Percentiles rank a stretch among this genome's conserved stretches.
These are phyloP conservation scores for Choiromyces venosus DNA, from an alignment of 495 filamentous ascomycete genomes.

Conservation along the genomic window DNA sequence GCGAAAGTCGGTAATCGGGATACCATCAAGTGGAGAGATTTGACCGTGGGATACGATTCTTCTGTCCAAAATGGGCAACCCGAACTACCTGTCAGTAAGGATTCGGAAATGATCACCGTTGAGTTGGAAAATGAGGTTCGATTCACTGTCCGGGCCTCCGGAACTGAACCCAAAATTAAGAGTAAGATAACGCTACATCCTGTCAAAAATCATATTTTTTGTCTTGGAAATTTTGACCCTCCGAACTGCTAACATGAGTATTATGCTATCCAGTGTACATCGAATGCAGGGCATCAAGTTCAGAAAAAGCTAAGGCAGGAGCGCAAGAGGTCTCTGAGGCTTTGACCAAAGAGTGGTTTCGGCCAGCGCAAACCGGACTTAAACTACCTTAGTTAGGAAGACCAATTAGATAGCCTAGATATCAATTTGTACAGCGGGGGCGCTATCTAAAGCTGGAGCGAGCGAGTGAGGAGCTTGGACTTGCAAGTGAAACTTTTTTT, in stretches of 20 bases:
- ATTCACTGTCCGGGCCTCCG: constrained; percentile 63
- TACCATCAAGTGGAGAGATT: constrained; percentile 61
- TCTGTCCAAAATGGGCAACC: constrained; percentile 52
- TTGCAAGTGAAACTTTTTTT: constrained; percentile 9
- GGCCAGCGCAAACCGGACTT: constrained; percentile 37
- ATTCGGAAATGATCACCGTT: constrained; percentile 66
- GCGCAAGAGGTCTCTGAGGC: constrained; percentile 53
- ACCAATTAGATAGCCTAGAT: neutral
- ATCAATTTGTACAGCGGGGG: neutral
- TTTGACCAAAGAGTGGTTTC: constrained; percentile 58
- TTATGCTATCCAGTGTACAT: constrained; percentile 49
- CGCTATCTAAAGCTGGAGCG: constrained; percentile 1
- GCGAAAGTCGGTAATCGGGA: constrained; percentile 51
- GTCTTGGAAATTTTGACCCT: neutral
- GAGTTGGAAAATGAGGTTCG: constrained; percentile 55
- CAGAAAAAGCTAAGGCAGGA: constrained; percentile 49
- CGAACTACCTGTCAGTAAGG: constrained; percentile 54
- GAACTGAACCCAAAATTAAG: constrained; percentile 67
- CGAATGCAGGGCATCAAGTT: constrained; percentile 50
- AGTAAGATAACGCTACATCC: constrained; percentile 43
- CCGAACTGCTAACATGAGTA: constrained; percentile 11
- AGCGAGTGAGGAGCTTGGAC: constrained; percentile 8
- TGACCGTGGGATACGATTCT: constrained; percentile 63
- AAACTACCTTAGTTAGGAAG: constrained; percentile 18
- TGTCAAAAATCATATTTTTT: neutral